These are phyloP conservation scores for Entonaema liquescens DNA, from an alignment of 495 filamentous ascomycete species.

Conservation along the genomic window DNA sequence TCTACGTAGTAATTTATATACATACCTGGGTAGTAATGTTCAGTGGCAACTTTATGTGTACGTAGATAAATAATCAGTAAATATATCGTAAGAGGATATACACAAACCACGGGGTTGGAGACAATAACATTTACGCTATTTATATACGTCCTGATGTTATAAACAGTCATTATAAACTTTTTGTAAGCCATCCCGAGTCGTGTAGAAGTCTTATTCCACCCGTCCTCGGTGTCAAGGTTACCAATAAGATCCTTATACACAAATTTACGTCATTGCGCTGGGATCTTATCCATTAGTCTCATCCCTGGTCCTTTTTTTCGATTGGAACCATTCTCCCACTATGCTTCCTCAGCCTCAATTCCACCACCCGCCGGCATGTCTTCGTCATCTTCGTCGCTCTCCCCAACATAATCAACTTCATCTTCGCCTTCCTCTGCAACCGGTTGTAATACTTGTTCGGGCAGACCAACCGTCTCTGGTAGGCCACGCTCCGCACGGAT, in stretches of 20 bases:
- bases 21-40: neutral
- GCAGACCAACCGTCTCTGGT: constrained; percentile 31
- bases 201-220: too few relatives aligned
- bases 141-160: neutral
- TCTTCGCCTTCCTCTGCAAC: constrained; percentile 54
- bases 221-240: too few relatives aligned
- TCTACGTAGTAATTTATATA: too few relatives aligned
- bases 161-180: neutral
- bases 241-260: neutral
- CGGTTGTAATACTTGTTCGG: constrained; percentile 24
- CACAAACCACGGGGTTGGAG: neutral
- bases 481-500: constrained; percentile 55
- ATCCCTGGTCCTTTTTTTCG: neutral
- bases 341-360: constrained; percentile 15
- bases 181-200: neutral
- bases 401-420: constrained; percentile 45
- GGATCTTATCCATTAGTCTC: neutral
- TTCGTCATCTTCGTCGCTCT: constrained; percentile 55
- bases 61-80: neutral
- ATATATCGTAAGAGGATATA: neutral
- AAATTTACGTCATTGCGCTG: constrained; percentile 11
- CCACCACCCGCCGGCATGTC: constrained; percentile 15
- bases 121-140: neutral
- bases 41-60: neutral
- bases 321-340: constrained; percentile 7